Evolutionary conservation across 2,329 filamentous ascomycete genomes (phyloP).

Genomic region (Ramularia endophylla): DNA sequence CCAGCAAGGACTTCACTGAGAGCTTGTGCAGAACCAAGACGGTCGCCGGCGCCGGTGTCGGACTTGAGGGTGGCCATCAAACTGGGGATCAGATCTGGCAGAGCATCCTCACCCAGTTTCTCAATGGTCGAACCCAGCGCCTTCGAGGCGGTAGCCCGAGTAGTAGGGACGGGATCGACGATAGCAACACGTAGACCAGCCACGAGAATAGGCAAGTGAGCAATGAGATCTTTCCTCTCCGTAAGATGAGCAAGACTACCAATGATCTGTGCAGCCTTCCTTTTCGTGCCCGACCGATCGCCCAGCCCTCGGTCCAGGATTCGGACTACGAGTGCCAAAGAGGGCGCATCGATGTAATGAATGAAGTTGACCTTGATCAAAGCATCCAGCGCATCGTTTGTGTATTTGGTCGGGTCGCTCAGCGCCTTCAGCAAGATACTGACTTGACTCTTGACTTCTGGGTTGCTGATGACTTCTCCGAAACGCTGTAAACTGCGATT

Average conservation of each 20-base stretch:
- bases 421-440: constrained; percentile 90
- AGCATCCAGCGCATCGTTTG: constrained; percentile 85
- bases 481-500: constrained; percentile 97
- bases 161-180: constrained; percentile 93
- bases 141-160: constrained; percentile 90
- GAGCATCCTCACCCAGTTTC: constrained; percentile 92
- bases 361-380: constrained; percentile 98
- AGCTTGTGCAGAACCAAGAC: constrained; percentile 92
- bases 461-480: constrained; percentile 96
- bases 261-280: constrained; percentile 95
- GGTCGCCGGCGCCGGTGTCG: constrained; percentile 91
- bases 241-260: constrained; percentile 95
- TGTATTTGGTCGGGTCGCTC: constrained; percentile 95
- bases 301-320: constrained; percentile 89
- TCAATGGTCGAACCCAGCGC: constrained; percentile 95
- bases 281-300: constrained; percentile 89
- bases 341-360: constrained; percentile 96
- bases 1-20: constrained; percentile 94
- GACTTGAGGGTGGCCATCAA: constrained; percentile 98
- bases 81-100: constrained; percentile 94
- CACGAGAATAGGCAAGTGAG: constrained; percentile 86
- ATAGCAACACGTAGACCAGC: constrained; percentile 82
- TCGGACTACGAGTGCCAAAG: constrained; percentile 86
- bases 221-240: constrained; percentile 86
- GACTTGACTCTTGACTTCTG: constrained; percentile 90